Conservation (phyloP, 2,329 filamentous ascomycete species). For the Colletotrichum musae region DNA sequence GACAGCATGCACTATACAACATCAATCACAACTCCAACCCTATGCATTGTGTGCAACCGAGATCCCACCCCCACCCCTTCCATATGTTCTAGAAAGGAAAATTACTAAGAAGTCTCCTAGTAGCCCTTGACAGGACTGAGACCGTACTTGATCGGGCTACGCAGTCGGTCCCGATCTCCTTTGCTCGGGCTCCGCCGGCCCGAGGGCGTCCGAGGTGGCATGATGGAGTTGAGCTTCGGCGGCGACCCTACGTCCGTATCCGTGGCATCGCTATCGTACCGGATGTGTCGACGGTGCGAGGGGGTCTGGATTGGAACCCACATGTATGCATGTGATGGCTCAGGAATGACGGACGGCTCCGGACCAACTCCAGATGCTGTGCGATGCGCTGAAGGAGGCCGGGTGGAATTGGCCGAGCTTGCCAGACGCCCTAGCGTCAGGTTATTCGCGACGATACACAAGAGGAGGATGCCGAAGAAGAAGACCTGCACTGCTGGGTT, state of each 20-base stretch:
- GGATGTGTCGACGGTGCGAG: conserved; percentile 58
- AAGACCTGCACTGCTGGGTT: conserved; percentile 58
- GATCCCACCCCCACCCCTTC: not conserved
- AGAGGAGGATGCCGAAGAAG: conserved; percentile 63
- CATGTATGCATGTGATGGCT: conserved; percentile 61
- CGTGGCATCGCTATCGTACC: conserved; percentile 58
- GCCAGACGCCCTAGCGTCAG: conserved; percentile 57
- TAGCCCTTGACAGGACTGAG: conserved; percentile 57
- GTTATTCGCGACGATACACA: conserved; percentile 66
- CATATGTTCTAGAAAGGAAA: not conserved
- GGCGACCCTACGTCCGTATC: conserved; percentile 67
- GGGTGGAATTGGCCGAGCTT: conserved; percentile 47
- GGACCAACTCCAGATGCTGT: conserved; percentile 40
- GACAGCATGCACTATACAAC: conserved; percentile 24
- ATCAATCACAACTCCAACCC: conserved; percentile 33
- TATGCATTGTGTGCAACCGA: conserved; percentile 29
- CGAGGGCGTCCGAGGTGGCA: conserved; percentile 62
- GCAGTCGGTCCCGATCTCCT: conserved; percentile 62
- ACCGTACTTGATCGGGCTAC: conserved; percentile 63
- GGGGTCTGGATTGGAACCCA: conserved; percentile 67
- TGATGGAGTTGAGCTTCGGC: conserved; percentile 56
- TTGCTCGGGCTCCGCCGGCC: conserved; percentile 65
- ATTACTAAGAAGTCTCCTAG: not conserved
- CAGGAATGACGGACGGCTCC: conserved; percentile 45
- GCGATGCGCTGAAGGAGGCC: conserved; percentile 46